Evolutionary conservation across 1,284 basidiomycete genomes (phyloP).

Genomic region (Ganoderma lucidum): DNA sequence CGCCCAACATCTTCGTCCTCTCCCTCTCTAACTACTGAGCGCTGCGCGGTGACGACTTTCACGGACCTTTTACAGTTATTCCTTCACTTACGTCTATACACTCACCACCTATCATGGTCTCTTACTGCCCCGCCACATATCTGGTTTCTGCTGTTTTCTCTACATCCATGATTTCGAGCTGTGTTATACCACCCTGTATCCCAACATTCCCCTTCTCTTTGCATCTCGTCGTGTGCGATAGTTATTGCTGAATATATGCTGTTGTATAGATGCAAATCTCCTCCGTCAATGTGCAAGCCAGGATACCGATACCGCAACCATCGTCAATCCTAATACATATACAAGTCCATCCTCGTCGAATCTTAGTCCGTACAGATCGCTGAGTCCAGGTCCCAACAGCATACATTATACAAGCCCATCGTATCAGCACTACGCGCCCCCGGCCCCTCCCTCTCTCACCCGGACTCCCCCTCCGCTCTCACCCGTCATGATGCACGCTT

Average conservation of each 20-base stretch:
- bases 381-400: neutral
- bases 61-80: slow-evolving; percentile 19
- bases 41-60: neutral
- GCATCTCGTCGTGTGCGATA: neutral
- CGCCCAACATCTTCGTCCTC: slow-evolving; percentile 81
- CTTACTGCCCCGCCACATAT: neutral
- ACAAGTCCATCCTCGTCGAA: neutral
- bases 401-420: neutral
- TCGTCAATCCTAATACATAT: neutral
- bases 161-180: slow-evolving; percentile 19
- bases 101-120: neutral
- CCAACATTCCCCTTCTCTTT: neutral
- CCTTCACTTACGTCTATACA: slow-evolving; percentile 15
- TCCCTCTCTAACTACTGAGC: slow-evolving; percentile 34
- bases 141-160: slow-evolving; percentile 9
- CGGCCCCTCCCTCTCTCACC: too few relatives aligned
- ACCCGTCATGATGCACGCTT: neutral
- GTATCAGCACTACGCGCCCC: too few relatives aligned
- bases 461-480: neutral
- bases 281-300: neutral
- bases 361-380: too few relatives aligned
- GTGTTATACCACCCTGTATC: slow-evolving; percentile 21
- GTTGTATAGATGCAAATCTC: neutral
- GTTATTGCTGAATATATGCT: slow-evolving; percentile 8
- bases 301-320: neutral